Evolutionary conservation across 768 basidiomycete genomes (phyloP), one percentile per base, ranked within the genome.

Genomic region (Podaxis sp.): DNA sequence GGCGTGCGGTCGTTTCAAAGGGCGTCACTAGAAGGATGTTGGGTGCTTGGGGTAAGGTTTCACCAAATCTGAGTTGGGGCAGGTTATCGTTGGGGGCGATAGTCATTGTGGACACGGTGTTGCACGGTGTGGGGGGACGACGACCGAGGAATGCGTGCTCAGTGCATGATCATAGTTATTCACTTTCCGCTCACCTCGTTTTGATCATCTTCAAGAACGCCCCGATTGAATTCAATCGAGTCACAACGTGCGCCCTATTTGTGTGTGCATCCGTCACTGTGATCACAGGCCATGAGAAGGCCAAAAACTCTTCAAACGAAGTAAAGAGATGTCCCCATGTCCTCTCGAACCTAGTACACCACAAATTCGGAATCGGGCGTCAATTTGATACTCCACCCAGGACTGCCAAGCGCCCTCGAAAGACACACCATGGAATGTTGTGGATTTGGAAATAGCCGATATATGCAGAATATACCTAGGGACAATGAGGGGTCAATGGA

Each of bases 151-250:
- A 42, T n/a, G 23, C 28, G n/a, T 32, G 36, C 51, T 60, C 40
- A 60, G 40, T 53, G 23, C 40, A 27, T 46, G 1, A 36, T 53
- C 28, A 18, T 53, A 4, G 21, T 25, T 5, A 47, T 14, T 27
- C 18, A 53, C 25, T 18, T 50, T 11, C 23, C 9, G 10, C 62
- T 55, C 38, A 86, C 89, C 90, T 82, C 2, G 88, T 90, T 74
- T 90, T 90, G 67, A 93, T 86, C 91, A 93, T 93, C 74, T 87
- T 90, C 51, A 91, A 71, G 66, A 93, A 93, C 1, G 89, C 86
- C 4, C 82, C 80, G 51, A 93, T 79, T 35, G 87, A 88, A 3
- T 78, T 85, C 62, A 85, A 73, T 50, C 88, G 82, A n/a, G 90
- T 92, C 23, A 90, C 90, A 57, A 93, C 87, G 70, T 93, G 91